Conservation (phyloP, 352 stramenopile genomes). For the Vaucheria bursata region DNA sequence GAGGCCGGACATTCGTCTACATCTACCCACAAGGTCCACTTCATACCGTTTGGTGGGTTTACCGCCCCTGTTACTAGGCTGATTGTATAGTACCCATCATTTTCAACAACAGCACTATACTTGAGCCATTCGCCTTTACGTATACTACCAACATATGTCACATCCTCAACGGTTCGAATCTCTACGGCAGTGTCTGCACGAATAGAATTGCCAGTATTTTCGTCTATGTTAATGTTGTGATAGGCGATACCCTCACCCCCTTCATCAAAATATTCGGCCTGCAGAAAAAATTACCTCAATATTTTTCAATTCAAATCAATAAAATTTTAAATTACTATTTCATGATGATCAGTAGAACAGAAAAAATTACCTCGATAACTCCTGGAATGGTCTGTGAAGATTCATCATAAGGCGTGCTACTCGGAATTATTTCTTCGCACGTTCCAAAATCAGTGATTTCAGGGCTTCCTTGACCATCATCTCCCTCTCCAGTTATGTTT, state of each 20-base stretch:
- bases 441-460: background rate
- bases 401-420: constrained; percentile 3
- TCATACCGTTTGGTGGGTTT: background rate
- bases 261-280: background rate
- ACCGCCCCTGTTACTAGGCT: background rate
- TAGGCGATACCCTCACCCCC: constrained; percentile 5
- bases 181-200: background rate
- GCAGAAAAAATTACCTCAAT: too few relatives aligned
- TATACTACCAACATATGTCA: background rate
- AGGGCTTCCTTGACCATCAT: background rate
- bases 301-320: too few relatives aligned
- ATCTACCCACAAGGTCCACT: background rate
- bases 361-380: background rate
- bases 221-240: constrained; percentile 9
- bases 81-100: background rate
- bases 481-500: constrained; percentile 21
- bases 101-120: constrained; percentile 1
- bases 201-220: background rate
- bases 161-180: background rate
- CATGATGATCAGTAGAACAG: too few relatives aligned
- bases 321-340: too few relatives aligned
- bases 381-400: background rate
- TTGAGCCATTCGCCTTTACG: background rate
- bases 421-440: background rate
- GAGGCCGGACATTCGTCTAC: constrained; percentile 2